Evolutionary conservation across 371 early-diverging fungal species (phyloP).

Genomic region (Saksenaea vasiformis): DNA sequence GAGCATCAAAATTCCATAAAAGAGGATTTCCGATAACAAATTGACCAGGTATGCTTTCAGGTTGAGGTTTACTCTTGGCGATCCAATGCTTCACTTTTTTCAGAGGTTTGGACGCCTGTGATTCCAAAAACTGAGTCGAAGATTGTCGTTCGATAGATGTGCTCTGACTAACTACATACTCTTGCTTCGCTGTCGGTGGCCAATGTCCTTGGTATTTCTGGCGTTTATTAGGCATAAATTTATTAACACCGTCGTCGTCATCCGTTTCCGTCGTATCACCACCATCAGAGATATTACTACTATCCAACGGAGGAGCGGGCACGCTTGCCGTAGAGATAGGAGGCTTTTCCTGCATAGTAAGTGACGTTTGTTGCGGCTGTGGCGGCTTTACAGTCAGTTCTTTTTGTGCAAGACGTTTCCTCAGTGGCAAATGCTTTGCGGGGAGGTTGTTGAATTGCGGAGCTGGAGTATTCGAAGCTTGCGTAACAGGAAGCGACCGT

Average conservation of each 20-base stretch:
- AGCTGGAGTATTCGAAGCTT: neutral
- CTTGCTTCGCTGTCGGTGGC: neutral
- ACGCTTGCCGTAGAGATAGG: constrained; percentile 12
- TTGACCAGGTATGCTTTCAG: constrained; percentile 11
- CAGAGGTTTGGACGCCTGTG: constrained; percentile 16
- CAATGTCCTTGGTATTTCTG: constrained; percentile 5
- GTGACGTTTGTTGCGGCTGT: neutral
- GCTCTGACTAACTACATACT: neutral
- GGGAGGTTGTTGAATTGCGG: neutral
- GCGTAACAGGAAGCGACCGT: neutral
- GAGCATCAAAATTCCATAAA: constrained; percentile 13
- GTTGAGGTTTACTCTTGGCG: constrained; percentile 18
- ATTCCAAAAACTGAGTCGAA: neutral
- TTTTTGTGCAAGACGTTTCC: constrained; percentile 30
- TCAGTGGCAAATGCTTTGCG: constrained; percentile 26
- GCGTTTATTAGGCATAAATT: neutral
- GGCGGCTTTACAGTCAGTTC: constrained; percentile 1
- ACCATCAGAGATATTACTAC: constrained; percentile 3
- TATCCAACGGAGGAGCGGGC: neutral
- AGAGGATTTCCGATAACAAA: constrained; percentile 16
- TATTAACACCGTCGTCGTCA: constrained; percentile 6
- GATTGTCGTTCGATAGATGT: neutral
- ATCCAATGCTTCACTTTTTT: constrained; percentile 32
- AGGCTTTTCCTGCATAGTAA: neutral
- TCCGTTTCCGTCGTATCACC: constrained; percentile 19